Evolutionary conservation across 768 basidiomycete genomes (phyloP).

Genomic region (Boletus subcaerulescens): DNA sequence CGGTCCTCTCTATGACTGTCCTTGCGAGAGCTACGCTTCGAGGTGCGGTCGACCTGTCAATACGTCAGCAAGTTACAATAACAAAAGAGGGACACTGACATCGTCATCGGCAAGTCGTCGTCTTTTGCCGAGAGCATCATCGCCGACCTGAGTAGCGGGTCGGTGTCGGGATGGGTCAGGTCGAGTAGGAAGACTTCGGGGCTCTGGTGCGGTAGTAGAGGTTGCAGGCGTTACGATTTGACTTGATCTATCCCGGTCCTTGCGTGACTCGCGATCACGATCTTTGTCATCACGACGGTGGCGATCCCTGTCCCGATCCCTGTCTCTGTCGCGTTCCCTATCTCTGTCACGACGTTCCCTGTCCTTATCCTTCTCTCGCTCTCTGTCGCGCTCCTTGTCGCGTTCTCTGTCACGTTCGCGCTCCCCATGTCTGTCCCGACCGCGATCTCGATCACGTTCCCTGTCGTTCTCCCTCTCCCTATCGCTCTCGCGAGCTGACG

Average conservation of each 20-base stretch:
- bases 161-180: slow-evolving; percentile 61
- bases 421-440: slow-evolving; percentile 45
- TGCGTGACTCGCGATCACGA: slow-evolving; percentile 59
- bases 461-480: slow-evolving; percentile 45
- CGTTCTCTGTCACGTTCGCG: slow-evolving; percentile 47
- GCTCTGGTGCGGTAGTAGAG: slow-evolving; percentile 40
- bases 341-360: slow-evolving; percentile 39
- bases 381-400: slow-evolving; percentile 37
- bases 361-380: slow-evolving; percentile 41
- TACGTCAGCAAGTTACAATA: slow-evolving; percentile 10
- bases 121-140: slow-evolving; percentile 73
- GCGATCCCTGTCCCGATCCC: slow-evolving; percentile 40
- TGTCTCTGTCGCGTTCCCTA: slow-evolving; percentile 50
- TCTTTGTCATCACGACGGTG: slow-evolving; percentile 62
- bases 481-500: slow-evolving; percentile 29
- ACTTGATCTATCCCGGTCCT: slow-evolving; percentile 50
- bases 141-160: slow-evolving; percentile 39
- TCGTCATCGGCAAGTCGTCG: slow-evolving; percentile 70
- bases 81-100: slow-evolving; percentile 40
- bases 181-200: slow-evolving; percentile 54
- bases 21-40: slow-evolving; percentile 81
- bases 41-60: slow-evolving; percentile 62
- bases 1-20: slow-evolving; percentile 77
- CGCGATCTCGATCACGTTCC: slow-evolving; percentile 48
- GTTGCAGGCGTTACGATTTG: slow-evolving; percentile 35